These are phyloP conservation scores for Lavandula angustifolia DNA, from an alignment of 257 asterid species.

Conservation along the genomic window DNA sequence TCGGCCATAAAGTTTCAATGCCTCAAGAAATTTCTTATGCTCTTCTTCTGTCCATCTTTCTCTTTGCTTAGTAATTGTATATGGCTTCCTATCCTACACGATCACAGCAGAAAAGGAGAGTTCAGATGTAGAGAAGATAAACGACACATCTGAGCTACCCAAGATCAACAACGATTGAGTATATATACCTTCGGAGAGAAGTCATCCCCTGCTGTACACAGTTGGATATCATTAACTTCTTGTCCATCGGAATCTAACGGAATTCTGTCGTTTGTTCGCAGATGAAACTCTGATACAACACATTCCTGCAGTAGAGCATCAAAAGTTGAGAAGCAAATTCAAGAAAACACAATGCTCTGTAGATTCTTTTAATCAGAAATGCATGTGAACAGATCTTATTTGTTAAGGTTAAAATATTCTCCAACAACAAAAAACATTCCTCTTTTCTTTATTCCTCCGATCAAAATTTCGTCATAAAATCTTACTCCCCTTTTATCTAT, in stretches of 20 bases:
- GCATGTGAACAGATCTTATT: neutral
- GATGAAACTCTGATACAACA: slow-evolving; percentile 29
- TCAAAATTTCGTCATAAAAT: neutral
- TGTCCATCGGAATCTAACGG: slow-evolving; percentile 39
- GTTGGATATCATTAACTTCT: slow-evolving; percentile 32
- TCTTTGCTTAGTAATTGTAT: slow-evolving; percentile 89
- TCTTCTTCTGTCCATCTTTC: slow-evolving; percentile 96
- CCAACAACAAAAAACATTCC: neutral
- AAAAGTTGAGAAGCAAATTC: slow-evolving; percentile 18
- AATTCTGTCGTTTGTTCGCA: slow-evolving; percentile 25
- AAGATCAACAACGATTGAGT: neutral
- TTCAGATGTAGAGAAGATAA: slow-evolving; percentile 1
- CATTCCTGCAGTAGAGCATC: slow-evolving; percentile 47
- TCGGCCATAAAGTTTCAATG: slow-evolving; percentile 82
- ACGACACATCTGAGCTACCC: neutral
- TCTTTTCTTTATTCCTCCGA: too few relatives aligned
- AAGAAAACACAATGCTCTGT: neutral
- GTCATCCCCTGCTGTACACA: slow-evolving; percentile 45
- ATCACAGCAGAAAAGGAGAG: slow-evolving; percentile 9
- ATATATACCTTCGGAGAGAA: slow-evolving; percentile 62
- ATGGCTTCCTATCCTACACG: slow-evolving; percentile 74
- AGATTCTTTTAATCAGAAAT: neutral
- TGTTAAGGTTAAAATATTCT: neutral
- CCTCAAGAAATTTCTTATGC: slow-evolving; percentile 83
- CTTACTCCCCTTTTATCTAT: neutral